phyloP scores from a whole-genome alignment of 345 rosid species.

The Eucalyptus polyanthemos region DNA sequence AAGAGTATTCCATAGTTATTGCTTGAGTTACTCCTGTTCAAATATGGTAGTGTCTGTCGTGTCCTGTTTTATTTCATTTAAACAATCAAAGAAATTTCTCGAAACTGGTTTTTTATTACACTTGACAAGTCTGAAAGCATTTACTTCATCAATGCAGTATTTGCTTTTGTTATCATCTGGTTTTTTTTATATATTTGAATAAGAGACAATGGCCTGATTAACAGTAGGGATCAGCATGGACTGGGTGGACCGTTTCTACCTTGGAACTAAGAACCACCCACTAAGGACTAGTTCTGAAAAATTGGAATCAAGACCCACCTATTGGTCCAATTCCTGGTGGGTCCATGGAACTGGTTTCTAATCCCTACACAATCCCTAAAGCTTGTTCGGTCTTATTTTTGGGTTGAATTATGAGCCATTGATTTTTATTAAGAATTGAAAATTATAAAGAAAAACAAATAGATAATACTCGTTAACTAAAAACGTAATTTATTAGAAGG shows the following conservation, averaged over 20 bases:
- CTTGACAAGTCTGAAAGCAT: neutral
- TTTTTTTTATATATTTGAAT: neutral
- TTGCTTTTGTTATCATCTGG: neutral
- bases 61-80: neutral
- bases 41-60: neutral
- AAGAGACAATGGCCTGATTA: neutral
- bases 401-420: no score
- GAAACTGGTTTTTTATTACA: neutral
- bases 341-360: accelerated
- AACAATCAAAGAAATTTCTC: neutral
- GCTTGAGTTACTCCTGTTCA: neutral
- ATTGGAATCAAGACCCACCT: no score
- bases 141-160: neutral
- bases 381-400: no score
- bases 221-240: no score
- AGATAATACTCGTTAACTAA: no score
- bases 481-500: no score
- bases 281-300: accelerated
- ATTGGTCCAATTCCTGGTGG: accelerated
- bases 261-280: accelerated
- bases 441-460: no score
- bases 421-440: no score
- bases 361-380: no score
- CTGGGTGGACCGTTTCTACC: no score
- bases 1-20: neutral